Conservation (phyloP, 2,329 filamentous ascomycete genomes). For the Fusarium xylarioides region DNA sequence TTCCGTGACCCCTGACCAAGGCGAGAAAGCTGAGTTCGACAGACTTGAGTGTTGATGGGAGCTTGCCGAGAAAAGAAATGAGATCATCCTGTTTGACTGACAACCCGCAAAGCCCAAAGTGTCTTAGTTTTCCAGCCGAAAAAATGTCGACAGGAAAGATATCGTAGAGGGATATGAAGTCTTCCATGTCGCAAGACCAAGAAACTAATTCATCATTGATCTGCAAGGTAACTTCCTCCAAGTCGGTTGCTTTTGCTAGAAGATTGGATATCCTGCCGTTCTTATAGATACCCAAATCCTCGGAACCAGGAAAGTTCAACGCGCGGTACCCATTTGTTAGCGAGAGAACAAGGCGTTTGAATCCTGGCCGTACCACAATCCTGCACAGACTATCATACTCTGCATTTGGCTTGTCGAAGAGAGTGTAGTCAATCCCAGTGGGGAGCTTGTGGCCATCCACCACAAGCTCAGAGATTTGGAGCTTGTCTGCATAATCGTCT, state of each 20-base stretch:
- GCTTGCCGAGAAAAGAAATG: not conserved
- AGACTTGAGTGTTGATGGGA: not conserved
- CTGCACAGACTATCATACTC: not conserved
- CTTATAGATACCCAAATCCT: not conserved
- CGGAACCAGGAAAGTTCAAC: not conserved
- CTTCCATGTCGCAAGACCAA: not conserved
- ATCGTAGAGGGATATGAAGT: not conserved
- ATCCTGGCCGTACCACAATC: not conserved
- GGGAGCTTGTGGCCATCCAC: not conserved
- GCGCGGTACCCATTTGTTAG: not conserved
- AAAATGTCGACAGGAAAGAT: not conserved
- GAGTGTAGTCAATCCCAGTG: not conserved
- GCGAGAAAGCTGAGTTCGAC: constrained; percentile 7
- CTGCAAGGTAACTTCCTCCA: not conserved
- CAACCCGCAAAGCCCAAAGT: constrained; percentile 3
- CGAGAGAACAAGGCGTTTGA: not conserved
- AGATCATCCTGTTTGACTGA: not conserved
- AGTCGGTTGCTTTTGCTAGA: not conserved
- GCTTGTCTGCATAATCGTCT: not conserved
- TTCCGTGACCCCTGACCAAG: not conserved
- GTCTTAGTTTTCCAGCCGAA: not conserved
- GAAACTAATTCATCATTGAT: not conserved
- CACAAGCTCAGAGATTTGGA: not conserved
- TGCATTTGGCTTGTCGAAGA: not conserved
- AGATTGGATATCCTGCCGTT: not conserved